phyloP scores from a whole-genome alignment of 2,329 filamentous ascomycete genomes.

The Colletotrichum neosansevieriae region DNA sequence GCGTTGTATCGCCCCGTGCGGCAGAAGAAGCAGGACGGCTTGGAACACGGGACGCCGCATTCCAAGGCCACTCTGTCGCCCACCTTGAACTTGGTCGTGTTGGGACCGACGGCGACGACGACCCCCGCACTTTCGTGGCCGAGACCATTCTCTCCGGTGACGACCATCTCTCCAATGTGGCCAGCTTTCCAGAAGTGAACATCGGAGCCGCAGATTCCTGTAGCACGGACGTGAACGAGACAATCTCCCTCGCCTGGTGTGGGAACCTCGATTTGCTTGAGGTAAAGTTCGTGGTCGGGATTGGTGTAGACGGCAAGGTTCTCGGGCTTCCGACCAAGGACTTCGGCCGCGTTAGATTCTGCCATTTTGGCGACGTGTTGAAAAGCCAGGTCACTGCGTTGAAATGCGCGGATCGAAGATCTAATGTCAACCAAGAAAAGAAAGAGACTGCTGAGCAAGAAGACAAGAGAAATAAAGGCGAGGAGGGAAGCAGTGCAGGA shows the following conservation, averaged over 20 bases:
- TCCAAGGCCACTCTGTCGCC: constrained; percentile 20
- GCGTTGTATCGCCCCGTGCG: constrained; percentile 55
- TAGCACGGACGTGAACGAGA: constrained; percentile 74
- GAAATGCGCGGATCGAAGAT: no score
- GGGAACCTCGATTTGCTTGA: constrained; percentile 65
- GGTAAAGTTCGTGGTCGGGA: constrained; percentile 75
- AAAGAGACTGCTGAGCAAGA: no score
- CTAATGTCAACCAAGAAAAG: no score
- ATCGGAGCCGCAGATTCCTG: constrained; percentile 72
- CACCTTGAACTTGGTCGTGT: constrained; percentile 23
- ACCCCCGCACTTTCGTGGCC: constrained; percentile 35
- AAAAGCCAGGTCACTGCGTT: no score
- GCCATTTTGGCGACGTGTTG: background rate
- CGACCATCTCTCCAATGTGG: constrained; percentile 48
- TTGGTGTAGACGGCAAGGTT: constrained; percentile 80
- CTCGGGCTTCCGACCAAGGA: constrained; percentile 38
- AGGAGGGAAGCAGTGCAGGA: no score
- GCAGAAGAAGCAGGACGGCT: constrained; percentile 49
- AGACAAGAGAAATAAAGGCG: no score
- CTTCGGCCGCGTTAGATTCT: constrained; percentile 8
- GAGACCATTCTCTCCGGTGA: constrained; percentile 43
- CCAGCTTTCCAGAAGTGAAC: constrained; percentile 55
- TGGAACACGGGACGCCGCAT: constrained; percentile 51
- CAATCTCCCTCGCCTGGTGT: constrained; percentile 46
- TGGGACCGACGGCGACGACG: constrained; percentile 18